Evolutionary conservation across 441 rosid species (phyloP), one percentile per base, ranked within the genome.

Genomic region (Erysimum cheiri): DNA sequence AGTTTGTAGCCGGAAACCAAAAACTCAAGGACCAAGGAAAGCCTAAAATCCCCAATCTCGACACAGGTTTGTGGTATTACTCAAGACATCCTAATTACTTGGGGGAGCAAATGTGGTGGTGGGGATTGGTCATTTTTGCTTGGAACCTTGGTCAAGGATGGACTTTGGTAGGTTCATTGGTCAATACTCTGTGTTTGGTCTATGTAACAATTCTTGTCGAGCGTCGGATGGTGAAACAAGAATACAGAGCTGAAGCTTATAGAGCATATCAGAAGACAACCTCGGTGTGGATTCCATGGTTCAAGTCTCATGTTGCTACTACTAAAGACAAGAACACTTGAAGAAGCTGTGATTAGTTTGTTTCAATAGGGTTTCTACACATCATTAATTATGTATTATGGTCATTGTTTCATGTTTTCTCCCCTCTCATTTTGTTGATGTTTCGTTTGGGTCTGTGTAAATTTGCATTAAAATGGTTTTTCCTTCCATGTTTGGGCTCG

Each of bases 91-190:
- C 99, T 41, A 94, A 94, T 84, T 94, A 94, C 80, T 86, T 94
- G 36, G 98, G 98, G 15, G 99, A 94, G 77, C 98, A 88, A 70
- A 26, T 94, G 56, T 94, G 97, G 99, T 94, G 99, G 99, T 92
- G 98, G 99, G 98, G 99, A 26, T 69, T 92, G 17, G 98, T 74
- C 48, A 40, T 94, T 29, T 88, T 87, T 70, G 92, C 98, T 9
- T 92, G 96, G 96, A 92, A 84, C 77, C 78, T 94, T 64, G 97
- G 94, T 41, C 87, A 90, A 22, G 92, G 85, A 26, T 92, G 97
- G 96, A 69, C 93, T 9, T 77, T 79, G n/a, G 66, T 86, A 5
- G 98, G 99, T 13, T 55, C 96, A 9, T 63, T 92, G 5, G 61
- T 90, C 48, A 92, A 94, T 57, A 87, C 84, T 57, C 44, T 92